phyloP scores from a whole-genome alignment of 2,329 filamentous ascomycete genomes.

The Xylariaceae sp. region DNA sequence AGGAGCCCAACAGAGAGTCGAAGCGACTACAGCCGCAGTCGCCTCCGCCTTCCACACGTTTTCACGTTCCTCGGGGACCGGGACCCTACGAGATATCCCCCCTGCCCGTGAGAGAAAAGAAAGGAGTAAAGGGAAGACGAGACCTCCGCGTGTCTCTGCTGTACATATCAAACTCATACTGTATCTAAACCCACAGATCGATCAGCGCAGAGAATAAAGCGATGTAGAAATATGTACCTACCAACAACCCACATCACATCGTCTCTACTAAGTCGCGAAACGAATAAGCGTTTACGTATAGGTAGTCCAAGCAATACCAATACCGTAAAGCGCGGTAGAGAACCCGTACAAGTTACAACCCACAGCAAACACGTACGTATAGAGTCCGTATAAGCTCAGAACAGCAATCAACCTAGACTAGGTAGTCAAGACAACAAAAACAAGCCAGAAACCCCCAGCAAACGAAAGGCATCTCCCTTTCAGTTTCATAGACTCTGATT shows the following conservation, averaged over 20 bases:
- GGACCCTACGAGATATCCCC: slow-evolving; percentile 4
- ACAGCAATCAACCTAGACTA: no score
- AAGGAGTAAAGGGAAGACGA: background rate
- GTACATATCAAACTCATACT: slow-evolving; percentile 9
- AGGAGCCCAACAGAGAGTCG: background rate
- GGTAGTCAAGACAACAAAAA: no score
- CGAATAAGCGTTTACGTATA: no score
- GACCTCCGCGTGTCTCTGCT: background rate
- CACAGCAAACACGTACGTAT: no score
- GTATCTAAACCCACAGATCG: slow-evolving; percentile 15
- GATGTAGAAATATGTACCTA: slow-evolving; percentile 17
- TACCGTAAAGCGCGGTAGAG: no score
- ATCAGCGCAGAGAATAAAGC: slow-evolving; percentile 9
- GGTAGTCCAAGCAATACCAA: no score
- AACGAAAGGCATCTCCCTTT: no score
- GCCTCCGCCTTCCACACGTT: background rate
- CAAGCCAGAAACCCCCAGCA: no score
- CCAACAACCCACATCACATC: background rate
- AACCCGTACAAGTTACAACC: no score
- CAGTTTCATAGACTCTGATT: no score
- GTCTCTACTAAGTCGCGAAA: background rate
- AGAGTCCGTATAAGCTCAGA: no score
- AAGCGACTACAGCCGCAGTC: background rate
- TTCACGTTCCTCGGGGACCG: background rate
- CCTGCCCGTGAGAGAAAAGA: background rate